Conservation (phyloP, 306 rosid genomes). For the Acacia crassicarpa region DNA sequence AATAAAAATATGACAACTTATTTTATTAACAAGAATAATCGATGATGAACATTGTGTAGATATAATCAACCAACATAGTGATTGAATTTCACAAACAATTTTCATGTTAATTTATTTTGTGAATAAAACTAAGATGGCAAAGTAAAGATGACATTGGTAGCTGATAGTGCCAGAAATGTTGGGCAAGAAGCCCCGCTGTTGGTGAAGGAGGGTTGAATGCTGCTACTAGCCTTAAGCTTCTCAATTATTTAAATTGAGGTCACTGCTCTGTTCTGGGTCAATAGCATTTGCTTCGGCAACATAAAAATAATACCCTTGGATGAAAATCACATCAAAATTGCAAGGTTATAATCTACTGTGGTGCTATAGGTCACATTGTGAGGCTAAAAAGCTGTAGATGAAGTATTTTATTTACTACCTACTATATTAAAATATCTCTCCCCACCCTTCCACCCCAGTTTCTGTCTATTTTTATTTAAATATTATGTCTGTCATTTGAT, state of each 20-base stretch:
- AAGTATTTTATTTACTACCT: not conserved
- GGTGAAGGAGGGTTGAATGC: not conserved
- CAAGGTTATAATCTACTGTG: not conserved
- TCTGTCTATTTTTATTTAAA: constrained; percentile 14
- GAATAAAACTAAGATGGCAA: not conserved
- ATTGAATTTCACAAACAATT: not conserved
- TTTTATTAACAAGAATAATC: not conserved
- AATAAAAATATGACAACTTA: not conserved
- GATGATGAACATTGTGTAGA: not conserved
- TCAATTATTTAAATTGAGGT: not conserved
- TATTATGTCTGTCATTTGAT: constrained; percentile 17
- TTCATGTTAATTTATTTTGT: not conserved
- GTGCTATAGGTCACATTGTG: not conserved
- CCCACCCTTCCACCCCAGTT: not conserved
- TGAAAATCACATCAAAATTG: not conserved
- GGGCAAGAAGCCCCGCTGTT: not conserved
- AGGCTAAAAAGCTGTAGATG: not conserved
- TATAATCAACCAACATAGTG: not conserved
- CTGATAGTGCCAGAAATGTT: not conserved
- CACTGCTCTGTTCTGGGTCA: not conserved
- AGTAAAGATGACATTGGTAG: not conserved
- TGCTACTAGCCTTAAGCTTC: not conserved
- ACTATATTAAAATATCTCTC: not conserved
- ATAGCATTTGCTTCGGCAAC: not conserved
- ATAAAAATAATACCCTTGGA: not conserved